phyloP scores from a whole-genome alignment of 202 grass and related monocot genomes.

The Eragrostis tef region DNA sequence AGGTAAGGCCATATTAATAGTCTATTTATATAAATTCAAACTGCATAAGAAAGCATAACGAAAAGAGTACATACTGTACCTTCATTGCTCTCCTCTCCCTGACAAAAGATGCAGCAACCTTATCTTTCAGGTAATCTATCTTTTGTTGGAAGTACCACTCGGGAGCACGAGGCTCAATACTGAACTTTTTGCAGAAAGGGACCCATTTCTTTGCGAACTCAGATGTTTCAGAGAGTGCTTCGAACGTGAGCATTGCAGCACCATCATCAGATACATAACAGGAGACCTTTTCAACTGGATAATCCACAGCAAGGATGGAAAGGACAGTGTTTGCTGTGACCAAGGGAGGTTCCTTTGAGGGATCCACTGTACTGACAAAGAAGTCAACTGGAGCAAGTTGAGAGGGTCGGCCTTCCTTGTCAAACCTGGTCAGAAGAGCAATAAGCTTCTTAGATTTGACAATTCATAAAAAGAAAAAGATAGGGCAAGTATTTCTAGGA shows the following conservation, averaged over 20 bases:
- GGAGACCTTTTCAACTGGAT: slow-evolving; percentile 82
- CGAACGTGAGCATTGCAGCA: slow-evolving; percentile 92
- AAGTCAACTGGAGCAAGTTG: slow-evolving; percentile 73
- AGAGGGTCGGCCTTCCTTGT: slow-evolving; percentile 84
- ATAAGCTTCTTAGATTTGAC: slow-evolving; percentile 16
- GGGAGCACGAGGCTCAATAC: slow-evolving; percentile 78
- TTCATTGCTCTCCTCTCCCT: slow-evolving; percentile 95
- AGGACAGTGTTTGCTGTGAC: slow-evolving; percentile 93
- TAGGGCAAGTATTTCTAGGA: slow-evolving; percentile 29
- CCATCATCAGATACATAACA: slow-evolving; percentile 98
- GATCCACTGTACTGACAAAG: slow-evolving; percentile 93
- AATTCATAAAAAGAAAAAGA: slow-evolving; percentile 17
- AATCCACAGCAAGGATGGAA: slow-evolving; percentile 89
- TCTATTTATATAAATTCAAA: slow-evolving; percentile 38
- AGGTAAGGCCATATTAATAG: slow-evolving; percentile 13
- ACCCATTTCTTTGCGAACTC: slow-evolving; percentile 99
- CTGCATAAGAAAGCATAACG: slow-evolving; percentile 18
- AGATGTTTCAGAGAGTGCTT: slow-evolving; percentile 91
- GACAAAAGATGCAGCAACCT: slow-evolving; percentile 74
- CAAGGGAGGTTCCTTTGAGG: slow-evolving; percentile 77
- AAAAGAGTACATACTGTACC: slow-evolving; percentile 38
- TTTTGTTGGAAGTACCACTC: slow-evolving; percentile 93
- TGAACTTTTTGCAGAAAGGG: slow-evolving; percentile 80
- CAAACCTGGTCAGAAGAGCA: slow-evolving; percentile 65
- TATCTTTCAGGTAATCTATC: slow-evolving; percentile 92